Evolutionary conservation across 441 rosid genomes (phyloP).

Genomic region (Erodium moschatum): DNA sequence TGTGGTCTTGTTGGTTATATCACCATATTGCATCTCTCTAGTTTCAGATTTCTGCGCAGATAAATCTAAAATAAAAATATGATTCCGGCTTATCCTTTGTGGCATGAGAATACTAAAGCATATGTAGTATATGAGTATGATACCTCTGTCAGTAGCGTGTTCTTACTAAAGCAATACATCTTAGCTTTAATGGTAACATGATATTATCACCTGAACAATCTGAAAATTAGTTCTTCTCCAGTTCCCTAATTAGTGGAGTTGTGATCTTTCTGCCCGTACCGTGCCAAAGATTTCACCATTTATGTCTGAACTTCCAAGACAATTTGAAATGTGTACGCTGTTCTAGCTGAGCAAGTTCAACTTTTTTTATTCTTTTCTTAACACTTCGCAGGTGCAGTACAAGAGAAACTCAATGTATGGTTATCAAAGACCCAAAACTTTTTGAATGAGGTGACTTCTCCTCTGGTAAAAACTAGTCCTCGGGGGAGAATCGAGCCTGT

Average conservation of each 20-base stretch:
- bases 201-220: background rate
- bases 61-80: background rate
- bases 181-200: background rate
- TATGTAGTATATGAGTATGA: no score
- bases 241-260: background rate
- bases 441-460: conserved; percentile 47
- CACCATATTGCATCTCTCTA: background rate
- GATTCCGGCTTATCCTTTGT: background rate
- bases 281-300: no score
- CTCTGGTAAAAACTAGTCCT: conserved; percentile 46
- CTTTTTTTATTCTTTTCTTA: conserved; percentile 1
- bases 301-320: background rate
- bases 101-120: no score
- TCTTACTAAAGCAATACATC: no score
- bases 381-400: conserved; percentile 50
- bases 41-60: background rate
- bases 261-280: no score
- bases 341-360: conserved; percentile 17
- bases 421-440: conserved; percentile 66
- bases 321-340: conserved; percentile 5
- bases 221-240: background rate
- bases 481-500: conserved; percentile 39
- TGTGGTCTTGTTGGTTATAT: background rate
- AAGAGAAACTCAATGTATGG: conserved; percentile 64
- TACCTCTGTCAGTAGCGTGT: no score